A percentile compares a stretch with the other conserved stretches of the same genome.
These are phyloP conservation scores for Blastocystis sp. DNA, from an alignment of 352 stramenopile species.

Conservation along the genomic window DNA sequence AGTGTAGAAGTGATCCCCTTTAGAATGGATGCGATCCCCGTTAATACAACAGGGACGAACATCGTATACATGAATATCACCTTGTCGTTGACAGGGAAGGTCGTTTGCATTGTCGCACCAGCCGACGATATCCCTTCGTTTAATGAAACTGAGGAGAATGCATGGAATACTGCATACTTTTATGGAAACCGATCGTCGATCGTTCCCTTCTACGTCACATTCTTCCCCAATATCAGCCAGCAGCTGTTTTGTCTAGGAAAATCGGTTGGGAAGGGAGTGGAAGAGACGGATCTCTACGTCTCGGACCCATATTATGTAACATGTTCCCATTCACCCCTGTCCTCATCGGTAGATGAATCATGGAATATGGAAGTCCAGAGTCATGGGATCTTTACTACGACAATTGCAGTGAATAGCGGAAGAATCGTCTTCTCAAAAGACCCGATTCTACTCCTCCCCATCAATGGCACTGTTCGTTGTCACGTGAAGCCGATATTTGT, in stretches of 20 bases:
- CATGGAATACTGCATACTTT: background rate
- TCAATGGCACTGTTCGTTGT: background rate
- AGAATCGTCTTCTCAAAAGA: background rate
- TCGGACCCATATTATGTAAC: slow-evolving; percentile 10
- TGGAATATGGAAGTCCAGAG: background rate
- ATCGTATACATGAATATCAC: background rate
- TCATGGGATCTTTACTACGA: background rate
- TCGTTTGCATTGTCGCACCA: background rate
- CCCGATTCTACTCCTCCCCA: background rate
- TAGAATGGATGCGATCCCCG: background rate
- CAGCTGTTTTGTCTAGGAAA: background rate
- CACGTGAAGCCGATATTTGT: background rate
- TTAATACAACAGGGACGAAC: background rate
- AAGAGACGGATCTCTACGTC: background rate
- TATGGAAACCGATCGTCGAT: background rate
- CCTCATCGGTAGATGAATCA: background rate
- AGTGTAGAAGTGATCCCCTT: background rate
- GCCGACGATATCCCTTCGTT: background rate
- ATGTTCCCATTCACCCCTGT: background rate
- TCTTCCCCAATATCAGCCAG: background rate
- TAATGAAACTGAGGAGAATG: background rate
- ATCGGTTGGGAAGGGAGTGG: background rate
- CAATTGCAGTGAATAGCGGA: background rate
- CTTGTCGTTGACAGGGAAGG: background rate
- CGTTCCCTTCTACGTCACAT: background rate